Percentiles rank a stretch among this genome's conserved stretches.
Conservation (phyloP, 1,284 basidiomycete genomes). For the Rhodotorula mucilaginosa region DNA sequence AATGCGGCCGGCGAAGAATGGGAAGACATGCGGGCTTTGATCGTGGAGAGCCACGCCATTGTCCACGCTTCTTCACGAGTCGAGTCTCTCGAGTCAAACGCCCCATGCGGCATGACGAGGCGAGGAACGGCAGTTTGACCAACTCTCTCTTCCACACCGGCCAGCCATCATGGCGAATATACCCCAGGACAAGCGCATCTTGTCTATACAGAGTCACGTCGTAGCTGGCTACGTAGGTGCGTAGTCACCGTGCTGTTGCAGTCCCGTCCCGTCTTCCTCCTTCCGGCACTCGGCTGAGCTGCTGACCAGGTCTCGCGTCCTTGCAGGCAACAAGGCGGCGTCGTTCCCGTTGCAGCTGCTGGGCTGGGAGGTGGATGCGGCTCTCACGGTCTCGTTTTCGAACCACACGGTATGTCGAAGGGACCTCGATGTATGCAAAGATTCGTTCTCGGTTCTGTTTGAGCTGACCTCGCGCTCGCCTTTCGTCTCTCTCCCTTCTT, state of each 20-base stretch:
- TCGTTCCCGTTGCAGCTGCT: constrained; percentile 92
- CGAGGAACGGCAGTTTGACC: no score
- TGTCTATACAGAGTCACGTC: constrained; percentile 84
- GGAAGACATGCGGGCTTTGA: no score
- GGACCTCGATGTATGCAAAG: neutral
- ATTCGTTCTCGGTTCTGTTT: neutral
- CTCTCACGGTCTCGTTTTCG: constrained; percentile 85
- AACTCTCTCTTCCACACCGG: no score
- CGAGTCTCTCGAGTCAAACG: no score
- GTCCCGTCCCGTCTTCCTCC: neutral
- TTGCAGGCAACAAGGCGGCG: constrained; percentile 70
- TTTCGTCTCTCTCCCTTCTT: constrained; percentile 1
- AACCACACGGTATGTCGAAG: constrained; percentile 72
- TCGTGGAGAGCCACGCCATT: no score
- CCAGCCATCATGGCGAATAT: constrained; percentile 5
- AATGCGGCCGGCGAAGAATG: neutral
- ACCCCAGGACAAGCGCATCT: constrained; percentile 47
- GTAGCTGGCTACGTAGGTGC: constrained; percentile 92
- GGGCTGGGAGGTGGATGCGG: constrained; percentile 93
- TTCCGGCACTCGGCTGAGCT: neutral
- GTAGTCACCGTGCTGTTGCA: constrained; percentile 11
- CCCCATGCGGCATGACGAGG: no score
- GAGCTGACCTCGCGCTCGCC: constrained; percentile 7
- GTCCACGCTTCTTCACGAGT: no score
- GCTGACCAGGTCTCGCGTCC: neutral